Conservation (phyloP, 1,284 basidiomycete species). For the Ustilago sp. region DNA sequence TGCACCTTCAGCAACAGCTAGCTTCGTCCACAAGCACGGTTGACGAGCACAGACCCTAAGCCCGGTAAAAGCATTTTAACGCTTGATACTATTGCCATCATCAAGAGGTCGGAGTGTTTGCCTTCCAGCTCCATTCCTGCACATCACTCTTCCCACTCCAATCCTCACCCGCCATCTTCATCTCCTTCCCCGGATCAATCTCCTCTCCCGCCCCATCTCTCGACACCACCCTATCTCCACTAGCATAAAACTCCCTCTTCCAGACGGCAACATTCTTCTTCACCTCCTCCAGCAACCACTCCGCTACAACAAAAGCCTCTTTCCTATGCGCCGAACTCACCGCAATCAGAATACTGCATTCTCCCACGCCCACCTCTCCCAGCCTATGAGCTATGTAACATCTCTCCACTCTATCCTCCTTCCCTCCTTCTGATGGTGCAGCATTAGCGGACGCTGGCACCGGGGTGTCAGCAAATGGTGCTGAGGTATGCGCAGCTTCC, state of each 20-base stretch:
- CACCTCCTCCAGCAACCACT: constrained; percentile 83
- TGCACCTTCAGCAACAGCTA: not conserved
- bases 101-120: constrained; percentile 39
- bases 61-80: not conserved
- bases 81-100: not conserved
- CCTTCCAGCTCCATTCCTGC: constrained; percentile 43
- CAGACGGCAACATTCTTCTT: constrained; percentile 86
- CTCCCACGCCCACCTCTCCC: constrained; percentile 80
- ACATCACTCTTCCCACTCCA: not conserved
- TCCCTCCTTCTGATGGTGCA: not conserved
- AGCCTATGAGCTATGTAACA: constrained; percentile 81
- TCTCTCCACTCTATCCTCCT: constrained; percentile 30
- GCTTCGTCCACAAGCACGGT: not conserved
- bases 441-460: constrained; percentile 21
- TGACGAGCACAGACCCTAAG: not conserved
- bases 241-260: constrained; percentile 79
- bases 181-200: not conserved
- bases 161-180: not conserved
- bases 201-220: constrained; percentile 19
- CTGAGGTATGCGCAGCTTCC: constrained; percentile 26
- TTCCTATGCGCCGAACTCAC: constrained; percentile 86
- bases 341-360: constrained; percentile 84
- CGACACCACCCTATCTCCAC: constrained; percentile 24
- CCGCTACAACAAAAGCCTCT: constrained; percentile 83
- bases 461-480: constrained; percentile 20